Evolutionary conservation across 345 rosid species (phyloP), one percentile per base, ranked within the genome.

Genomic region (Acer campestre): DNA sequence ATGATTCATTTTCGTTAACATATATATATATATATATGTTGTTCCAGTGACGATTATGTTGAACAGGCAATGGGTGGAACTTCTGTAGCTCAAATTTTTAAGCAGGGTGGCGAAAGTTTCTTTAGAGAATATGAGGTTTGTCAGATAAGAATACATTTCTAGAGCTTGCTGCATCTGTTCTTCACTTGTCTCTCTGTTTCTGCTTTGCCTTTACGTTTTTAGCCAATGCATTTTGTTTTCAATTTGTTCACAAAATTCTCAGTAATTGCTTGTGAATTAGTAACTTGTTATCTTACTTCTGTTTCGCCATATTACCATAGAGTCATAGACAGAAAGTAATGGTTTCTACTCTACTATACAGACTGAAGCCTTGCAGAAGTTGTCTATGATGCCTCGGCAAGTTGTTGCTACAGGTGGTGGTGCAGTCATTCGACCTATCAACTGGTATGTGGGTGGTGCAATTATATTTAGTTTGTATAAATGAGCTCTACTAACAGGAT

Each of bases 361-460:
- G 90, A 87, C 81, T 61, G 70, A 87, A 62, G 88, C 86, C 70
- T 48, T 87, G 80, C 85, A 48, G 65, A 67, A 73, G 56, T 80
- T 87, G 73, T 85, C 85, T 53, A 18, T 74, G 55, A 67, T 78
- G 38, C 82, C 81, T 29, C 78, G 20, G 53, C 88, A 75, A 46
- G 86, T 87, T 61, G 86, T 87, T 71, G 84, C 90, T 6, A 87
- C 88, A 3, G 90, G 90, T 38, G 88, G 90, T 17, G 90, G 90
- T 70, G 86, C 85, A 22, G 88, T 81, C 6, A 64, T 81, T 58
- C 85, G 84, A 29, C 83, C 90, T 27, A 16, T 76, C 67, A 87
- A 87, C 70, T 80, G 90, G 90, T 25, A 25, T 25, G 27, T 25
- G 27, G 27, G 1, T 25, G 27, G 27, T 25, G 27, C 27, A 25